These are phyloP conservation scores for Fusarium praegraminearum DNA, from an alignment of 2,329 filamentous ascomycete genomes.

Conservation along the genomic window DNA sequence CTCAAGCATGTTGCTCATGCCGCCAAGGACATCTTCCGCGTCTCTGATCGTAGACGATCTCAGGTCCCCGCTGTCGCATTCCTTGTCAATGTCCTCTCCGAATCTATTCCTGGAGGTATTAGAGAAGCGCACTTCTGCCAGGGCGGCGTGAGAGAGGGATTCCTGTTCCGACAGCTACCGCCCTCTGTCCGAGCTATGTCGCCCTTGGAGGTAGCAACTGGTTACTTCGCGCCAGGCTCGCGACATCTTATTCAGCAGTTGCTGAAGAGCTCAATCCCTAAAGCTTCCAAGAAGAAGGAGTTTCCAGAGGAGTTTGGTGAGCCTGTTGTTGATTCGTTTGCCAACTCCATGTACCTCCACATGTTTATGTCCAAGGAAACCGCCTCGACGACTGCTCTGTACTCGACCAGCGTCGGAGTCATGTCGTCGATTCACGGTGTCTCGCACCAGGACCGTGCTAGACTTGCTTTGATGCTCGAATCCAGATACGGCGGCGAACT, in stretches of 20 bases:
- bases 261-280: conserved; percentile 62
- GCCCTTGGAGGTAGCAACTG: conserved; percentile 71
- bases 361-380: conserved; percentile 64
- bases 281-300: conserved; percentile 40
- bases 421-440: conserved; percentile 72
- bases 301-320: conserved; percentile 58
- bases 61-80: conserved; percentile 78
- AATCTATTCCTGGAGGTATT: conserved; percentile 69
- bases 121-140: conserved; percentile 75
- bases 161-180: conserved; percentile 67
- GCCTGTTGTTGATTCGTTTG: conserved; percentile 65
- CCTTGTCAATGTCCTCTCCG: conserved; percentile 71
- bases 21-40: conserved; percentile 64
- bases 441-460: conserved; percentile 69
- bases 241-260: conserved; percentile 60
- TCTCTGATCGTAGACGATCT: conserved; percentile 72
- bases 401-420: conserved; percentile 72
- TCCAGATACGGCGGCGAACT: conserved; percentile 73
- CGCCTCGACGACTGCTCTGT: conserved; percentile 69
- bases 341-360: conserved; percentile 69
- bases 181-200: conserved; percentile 62
- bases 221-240: conserved; percentile 62
- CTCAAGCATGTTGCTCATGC: conserved; percentile 52
- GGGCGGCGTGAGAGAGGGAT: conserved; percentile 76
- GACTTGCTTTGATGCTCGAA: conserved; percentile 72